Evolutionary conservation across 2,329 filamentous ascomycete species (phyloP).

Genomic region (Fusarium zealandicum): DNA sequence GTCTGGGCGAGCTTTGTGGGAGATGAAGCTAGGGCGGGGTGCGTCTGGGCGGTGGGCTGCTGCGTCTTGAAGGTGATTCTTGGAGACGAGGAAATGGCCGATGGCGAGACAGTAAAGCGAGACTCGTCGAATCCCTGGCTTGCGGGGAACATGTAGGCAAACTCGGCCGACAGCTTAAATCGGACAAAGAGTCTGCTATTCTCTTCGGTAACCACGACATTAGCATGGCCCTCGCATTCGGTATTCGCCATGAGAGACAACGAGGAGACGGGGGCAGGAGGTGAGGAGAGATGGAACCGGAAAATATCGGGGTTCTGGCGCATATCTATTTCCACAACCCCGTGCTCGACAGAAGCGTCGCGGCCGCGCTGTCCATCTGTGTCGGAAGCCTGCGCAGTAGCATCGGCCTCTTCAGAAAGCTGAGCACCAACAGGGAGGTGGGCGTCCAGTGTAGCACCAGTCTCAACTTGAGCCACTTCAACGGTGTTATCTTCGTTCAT

Average conservation of each 20-base stretch:
- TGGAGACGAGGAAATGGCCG: constrained; percentile 36
- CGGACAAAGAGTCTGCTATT: constrained; percentile 46
- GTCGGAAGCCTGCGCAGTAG: background rate
- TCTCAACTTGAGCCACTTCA: background rate
- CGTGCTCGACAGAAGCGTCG: constrained; percentile 22
- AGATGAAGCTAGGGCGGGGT: background rate
- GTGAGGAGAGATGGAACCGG: constrained; percentile 28
- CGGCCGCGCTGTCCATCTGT: background rate
- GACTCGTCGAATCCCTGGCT: constrained; percentile 43
- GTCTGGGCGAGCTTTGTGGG: constrained; percentile 2
- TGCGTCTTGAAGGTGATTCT: constrained; percentile 23
- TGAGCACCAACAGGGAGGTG: background rate
- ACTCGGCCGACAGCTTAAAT: constrained; percentile 49
- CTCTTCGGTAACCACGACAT: constrained; percentile 42
- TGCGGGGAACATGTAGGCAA: constrained; percentile 42
- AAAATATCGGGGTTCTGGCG: constrained; percentile 49
- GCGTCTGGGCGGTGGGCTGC: background rate
- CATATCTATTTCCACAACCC: constrained; percentile 47
- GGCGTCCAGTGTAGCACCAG: background rate
- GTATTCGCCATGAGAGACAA: constrained; percentile 41
- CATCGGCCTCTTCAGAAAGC: background rate
- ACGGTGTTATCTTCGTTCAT: background rate
- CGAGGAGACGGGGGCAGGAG: constrained; percentile 31
- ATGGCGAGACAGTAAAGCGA: constrained; percentile 34
- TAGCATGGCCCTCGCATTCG: constrained; percentile 42